phyloP scores from a whole-genome alignment of 2,329 filamentous ascomycete genomes.

The Phaeophleospora eucalypticola region DNA sequence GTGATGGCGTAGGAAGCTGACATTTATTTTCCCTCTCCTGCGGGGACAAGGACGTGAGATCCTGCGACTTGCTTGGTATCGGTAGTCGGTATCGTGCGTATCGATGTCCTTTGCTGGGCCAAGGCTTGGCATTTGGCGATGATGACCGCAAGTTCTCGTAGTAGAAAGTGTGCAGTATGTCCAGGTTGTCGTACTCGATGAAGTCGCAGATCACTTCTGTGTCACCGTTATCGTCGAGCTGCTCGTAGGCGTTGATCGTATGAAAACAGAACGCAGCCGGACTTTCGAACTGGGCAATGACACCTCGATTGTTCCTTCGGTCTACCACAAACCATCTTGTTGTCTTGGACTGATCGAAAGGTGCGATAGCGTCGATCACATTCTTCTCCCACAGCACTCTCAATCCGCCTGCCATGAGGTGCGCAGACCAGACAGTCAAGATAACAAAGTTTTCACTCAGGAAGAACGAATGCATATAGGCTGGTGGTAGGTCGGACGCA shows the following conservation, averaged over 20 bases:
- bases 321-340: constrained; percentile 74
- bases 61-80: not conserved
- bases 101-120: not conserved
- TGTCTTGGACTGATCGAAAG: constrained; percentile 54
- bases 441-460: constrained; percentile 67
- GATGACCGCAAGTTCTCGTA: constrained; percentile 61
- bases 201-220: constrained; percentile 63
- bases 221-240: constrained; percentile 31
- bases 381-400: constrained; percentile 63
- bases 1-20: not conserved
- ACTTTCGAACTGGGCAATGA: constrained; percentile 69
- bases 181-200: constrained; percentile 58
- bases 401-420: constrained; percentile 55
- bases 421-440: constrained; percentile 67
- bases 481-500: constrained; percentile 48
- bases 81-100: not conserved
- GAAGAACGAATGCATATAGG: constrained; percentile 82
- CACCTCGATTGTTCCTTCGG: constrained; percentile 55
- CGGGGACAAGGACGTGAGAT: not conserved
- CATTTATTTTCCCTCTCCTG: not conserved
- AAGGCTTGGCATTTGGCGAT: not conserved
- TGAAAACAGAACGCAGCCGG: constrained; percentile 76
- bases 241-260: constrained; percentile 70
- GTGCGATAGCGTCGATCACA: constrained; percentile 62
- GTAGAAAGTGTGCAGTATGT: constrained; percentile 65